A percentile compares a stretch with the other conserved stretches of the same genome.
phyloP scores from a whole-genome alignment of 1,284 basidiomycete species.

The Ceratobasidium sp. region DNA sequence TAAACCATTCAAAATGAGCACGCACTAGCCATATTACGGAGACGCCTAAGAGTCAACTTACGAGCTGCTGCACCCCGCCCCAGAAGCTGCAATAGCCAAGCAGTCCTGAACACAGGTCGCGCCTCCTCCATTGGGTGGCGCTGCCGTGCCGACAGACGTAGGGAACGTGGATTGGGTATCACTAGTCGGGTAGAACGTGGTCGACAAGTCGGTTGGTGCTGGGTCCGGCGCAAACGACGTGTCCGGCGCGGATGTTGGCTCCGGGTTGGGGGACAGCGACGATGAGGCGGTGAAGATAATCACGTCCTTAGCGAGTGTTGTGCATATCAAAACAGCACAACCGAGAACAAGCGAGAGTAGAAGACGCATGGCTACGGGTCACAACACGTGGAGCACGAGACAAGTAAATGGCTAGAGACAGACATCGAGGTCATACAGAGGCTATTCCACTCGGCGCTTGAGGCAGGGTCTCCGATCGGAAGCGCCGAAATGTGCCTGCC shows the following conservation, averaged over 20 bases:
- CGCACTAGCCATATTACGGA: neutral
- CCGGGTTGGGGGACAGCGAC: neutral
- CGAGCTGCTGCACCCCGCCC: conserved; percentile 1
- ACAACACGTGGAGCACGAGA: neutral
- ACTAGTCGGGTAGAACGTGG: neutral
- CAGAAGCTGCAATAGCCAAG: neutral
- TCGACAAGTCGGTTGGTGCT: neutral
- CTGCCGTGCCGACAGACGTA: neutral
- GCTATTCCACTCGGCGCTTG: no score
- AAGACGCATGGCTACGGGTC: neutral
- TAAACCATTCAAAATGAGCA: neutral
- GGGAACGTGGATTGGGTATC: neutral
- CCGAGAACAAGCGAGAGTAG: neutral
- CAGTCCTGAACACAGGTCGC: conserved; percentile 8
- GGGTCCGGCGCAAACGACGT: neutral
- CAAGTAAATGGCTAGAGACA: no score
- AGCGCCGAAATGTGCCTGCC: no score
- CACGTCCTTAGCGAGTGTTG: neutral
- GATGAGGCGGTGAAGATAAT: neutral
- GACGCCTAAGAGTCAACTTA: neutral
- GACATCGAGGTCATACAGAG: no score
- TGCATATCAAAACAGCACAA: neutral
- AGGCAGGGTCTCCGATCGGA: no score
- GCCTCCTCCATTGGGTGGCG: conserved; percentile 12
- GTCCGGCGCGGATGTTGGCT: neutral